phyloP scores from a whole-genome alignment of 176 grass and related monocot genomes.

The Puya raimondii region DNA sequence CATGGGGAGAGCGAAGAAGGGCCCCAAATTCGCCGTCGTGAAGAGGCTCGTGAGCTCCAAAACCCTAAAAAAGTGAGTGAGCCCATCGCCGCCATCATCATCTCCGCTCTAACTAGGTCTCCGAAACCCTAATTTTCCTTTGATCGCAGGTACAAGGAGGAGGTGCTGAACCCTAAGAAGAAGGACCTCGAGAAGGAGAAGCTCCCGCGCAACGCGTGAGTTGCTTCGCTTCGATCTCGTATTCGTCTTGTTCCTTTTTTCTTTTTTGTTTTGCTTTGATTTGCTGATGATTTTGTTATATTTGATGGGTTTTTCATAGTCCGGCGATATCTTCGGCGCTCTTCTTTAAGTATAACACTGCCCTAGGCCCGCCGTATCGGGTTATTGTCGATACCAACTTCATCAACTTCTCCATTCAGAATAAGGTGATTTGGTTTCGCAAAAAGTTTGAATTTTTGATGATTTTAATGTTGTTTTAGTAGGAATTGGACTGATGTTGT shows the following conservation, averaged over 20 bases:
- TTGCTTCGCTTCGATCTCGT: neutral
- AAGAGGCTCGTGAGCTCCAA: slow-evolving; percentile 85
- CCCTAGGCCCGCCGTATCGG: slow-evolving; percentile 68
- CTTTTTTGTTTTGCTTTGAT: neutral
- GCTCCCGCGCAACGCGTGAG: slow-evolving; percentile 74
- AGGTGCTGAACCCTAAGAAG: slow-evolving; percentile 68
- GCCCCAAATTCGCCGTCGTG: slow-evolving; percentile 52
- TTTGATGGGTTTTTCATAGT: slow-evolving; percentile 6
- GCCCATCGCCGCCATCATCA: neutral
- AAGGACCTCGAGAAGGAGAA: slow-evolving; percentile 63
- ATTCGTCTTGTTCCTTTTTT: neutral
- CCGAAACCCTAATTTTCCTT: no score
- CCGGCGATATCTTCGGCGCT: slow-evolving; percentile 60
- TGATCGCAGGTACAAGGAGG: slow-evolving; percentile 46
- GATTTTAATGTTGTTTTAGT: neutral
- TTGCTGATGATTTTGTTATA: neutral
- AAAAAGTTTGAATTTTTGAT: neutral
- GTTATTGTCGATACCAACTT: slow-evolving; percentile 99
- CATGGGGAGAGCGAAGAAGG: slow-evolving; percentile 73
- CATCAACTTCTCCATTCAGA: slow-evolving; percentile 97
- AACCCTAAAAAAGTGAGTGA: slow-evolving; percentile 50
- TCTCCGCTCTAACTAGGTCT: neutral
- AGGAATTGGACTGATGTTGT: neutral
- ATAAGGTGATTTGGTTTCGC: slow-evolving; percentile 36
- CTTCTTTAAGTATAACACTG: slow-evolving; percentile 91